These are phyloP conservation scores for Aureobasidium vineae DNA, from an alignment of 2,329 filamentous ascomycete genomes.

Conservation along the genomic window DNA sequence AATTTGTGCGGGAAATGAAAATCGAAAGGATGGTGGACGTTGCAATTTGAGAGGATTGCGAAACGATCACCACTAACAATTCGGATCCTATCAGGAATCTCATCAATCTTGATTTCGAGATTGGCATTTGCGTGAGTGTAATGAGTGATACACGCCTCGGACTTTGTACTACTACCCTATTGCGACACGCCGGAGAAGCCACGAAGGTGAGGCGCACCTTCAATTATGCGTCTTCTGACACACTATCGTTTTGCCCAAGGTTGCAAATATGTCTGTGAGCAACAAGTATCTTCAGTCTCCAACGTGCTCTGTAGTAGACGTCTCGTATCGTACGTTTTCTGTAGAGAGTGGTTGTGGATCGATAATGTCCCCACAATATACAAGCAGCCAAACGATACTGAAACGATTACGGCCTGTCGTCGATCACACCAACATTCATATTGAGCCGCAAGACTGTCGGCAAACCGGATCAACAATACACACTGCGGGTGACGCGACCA, in stretches of 20 bases:
- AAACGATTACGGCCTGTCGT: slow-evolving; percentile 20
- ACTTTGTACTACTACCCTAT: background rate
- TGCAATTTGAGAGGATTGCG: slow-evolving; percentile 15
- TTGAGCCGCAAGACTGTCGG: slow-evolving; percentile 18
- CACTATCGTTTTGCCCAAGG: background rate
- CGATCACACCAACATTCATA: slow-evolving; percentile 1
- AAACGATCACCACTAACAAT: background rate
- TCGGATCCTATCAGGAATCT: background rate
- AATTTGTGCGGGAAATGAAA: slow-evolving; percentile 22
- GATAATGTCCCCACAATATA: slow-evolving; percentile 10
- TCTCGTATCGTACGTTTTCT: slow-evolving; percentile 1
- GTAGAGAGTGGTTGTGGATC: background rate
- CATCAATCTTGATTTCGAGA: slow-evolving; percentile 1
- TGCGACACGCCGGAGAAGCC: background rate
- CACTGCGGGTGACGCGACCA: slow-evolving; percentile 2
- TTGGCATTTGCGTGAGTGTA: background rate
- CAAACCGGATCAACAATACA: background rate
- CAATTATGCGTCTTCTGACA: background rate
- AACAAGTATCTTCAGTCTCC: background rate
- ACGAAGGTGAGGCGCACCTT: background rate
- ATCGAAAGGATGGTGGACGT: background rate
- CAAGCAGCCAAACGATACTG: slow-evolving; percentile 12
- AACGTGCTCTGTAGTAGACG: background rate
- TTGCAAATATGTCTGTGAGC: background rate
- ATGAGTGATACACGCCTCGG: background rate